These are phyloP conservation scores for Nicotiana benthamiana DNA, from an alignment of 257 asterid genomes.

Conservation along the genomic window DNA sequence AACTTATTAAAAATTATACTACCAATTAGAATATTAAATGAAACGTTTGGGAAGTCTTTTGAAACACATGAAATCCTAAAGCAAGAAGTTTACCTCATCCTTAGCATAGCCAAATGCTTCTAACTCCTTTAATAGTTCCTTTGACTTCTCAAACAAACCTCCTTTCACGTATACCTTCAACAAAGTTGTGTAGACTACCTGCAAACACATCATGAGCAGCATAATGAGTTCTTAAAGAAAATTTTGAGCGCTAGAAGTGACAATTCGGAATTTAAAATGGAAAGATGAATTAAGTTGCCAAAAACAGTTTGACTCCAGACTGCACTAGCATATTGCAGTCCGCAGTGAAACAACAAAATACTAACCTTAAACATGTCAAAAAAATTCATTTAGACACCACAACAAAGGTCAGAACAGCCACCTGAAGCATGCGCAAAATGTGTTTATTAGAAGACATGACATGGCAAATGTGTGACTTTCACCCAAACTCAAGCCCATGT, in stretches of 20 bases:
- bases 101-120: conserved; percentile 71
- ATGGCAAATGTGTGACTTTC: too few relatives aligned
- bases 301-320: neutral
- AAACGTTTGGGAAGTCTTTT: neutral
- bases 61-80: neutral
- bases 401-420: too few relatives aligned
- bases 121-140: conserved; percentile 66
- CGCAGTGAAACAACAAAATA: neutral
- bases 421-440: too few relatives aligned
- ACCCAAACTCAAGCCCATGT: too few relatives aligned
- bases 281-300: neutral
- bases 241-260: neutral
- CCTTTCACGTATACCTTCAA: conserved; percentile 81
- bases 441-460: too few relatives aligned
- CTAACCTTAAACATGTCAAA: too few relatives aligned
- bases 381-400: too few relatives aligned
- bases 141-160: conserved; percentile 78
- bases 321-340: neutral
- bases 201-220: conserved; percentile 19
- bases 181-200: conserved; percentile 79
- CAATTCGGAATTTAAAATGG: neutral
- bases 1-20: neutral
- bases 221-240: neutral
- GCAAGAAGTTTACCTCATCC: conserved; percentile 58
- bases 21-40: neutral